Evolutionary conservation across 768 basidiomycete species (phyloP), one percentile per base, ranked within the genome.

Genomic region (Panaeolus cyanescens): DNA sequence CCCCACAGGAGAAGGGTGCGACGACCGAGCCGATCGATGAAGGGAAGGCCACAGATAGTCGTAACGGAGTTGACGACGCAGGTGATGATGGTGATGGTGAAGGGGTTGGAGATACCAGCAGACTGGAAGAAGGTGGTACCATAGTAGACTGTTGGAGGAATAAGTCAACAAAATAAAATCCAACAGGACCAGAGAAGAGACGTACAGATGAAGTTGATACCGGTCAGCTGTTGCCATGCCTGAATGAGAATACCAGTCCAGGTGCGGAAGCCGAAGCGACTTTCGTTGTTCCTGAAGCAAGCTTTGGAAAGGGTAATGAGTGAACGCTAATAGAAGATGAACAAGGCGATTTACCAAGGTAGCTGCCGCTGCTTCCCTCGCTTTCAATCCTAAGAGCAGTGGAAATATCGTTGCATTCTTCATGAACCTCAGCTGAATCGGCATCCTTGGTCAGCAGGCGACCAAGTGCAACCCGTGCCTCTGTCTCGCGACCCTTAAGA

Each of bases 21-120:
- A 67, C 93, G 91, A 60, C 93, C 93, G 69, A 91, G 81, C 42
- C 81, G 81, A 71, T 96, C 93, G 64, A 95, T 86, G 67, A 87
- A 83, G 71, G 82, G 91, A 72, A 94, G 84, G 34, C 90, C 90
- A 59, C 89, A 77, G 32, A 92, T 77, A 55, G 94, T 96, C 75
- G 88, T 91, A 72, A 80, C 80, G 28, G 86, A 85, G 73, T 92
- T 90, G 74, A 93, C 88, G 68, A 92, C 81, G 70, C 84, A 85
- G 63, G 87, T 88, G 65, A 70, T 65, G 34, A 70, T 70, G 17
- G 59, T 67, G 71, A 85, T 85, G 60, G 89, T 74, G 82, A 88
- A 89, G 8, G 80, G 63, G 66, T 87, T 80, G 13, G 63, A 57
- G 65, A 88, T 86, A 22, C 85, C 83, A 15, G 85, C 77, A 56